A percentile compares a stretch with the other conserved stretches of the same genome.
Evolutionary conservation across 2,329 filamentous ascomycete species (phyloP).

Genomic region (Coniella vitis): DNA sequence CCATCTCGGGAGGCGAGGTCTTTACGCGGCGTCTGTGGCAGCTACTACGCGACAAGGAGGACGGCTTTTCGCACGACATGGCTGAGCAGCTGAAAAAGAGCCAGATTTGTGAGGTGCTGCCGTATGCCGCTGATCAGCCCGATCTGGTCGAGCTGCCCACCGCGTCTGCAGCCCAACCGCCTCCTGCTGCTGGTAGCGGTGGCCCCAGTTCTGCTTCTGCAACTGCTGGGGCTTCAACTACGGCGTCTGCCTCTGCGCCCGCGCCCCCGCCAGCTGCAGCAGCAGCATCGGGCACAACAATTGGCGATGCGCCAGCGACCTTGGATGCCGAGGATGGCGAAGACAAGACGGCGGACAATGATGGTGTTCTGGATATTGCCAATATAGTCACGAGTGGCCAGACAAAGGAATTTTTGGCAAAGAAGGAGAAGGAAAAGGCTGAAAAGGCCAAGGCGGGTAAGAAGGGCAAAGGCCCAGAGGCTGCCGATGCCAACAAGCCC

Average conservation of each 20-base stretch:
- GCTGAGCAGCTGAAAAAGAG: constrained; percentile 65
- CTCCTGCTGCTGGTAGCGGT: too few relatives aligned
- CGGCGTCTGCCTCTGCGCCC: constrained; percentile 20
- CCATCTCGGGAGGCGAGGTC: constrained; percentile 73
- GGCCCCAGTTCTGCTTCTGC: too few relatives aligned
- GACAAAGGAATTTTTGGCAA: constrained; percentile 74
- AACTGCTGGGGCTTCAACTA: constrained; percentile 16
- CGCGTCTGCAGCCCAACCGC: constrained; percentile 23
- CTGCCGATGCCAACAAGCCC: constrained; percentile 46
- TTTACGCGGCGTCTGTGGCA: constrained; percentile 70
- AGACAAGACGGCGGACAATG: constrained; percentile 42
- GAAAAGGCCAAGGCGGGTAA: constrained; percentile 58
- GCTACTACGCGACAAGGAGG: constrained; percentile 47
- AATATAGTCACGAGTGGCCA: constrained; percentile 76
- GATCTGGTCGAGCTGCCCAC: constrained; percentile 43
- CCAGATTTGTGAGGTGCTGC: constrained; percentile 58
- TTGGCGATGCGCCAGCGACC: constrained; percentile 27
- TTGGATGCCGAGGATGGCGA: constrained; percentile 30
- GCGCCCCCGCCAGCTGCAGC: constrained; percentile 22
- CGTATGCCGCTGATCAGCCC: constrained; percentile 41
- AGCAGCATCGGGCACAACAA: constrained; percentile 14
- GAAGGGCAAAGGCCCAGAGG: constrained; percentile 51
- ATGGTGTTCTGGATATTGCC: constrained; percentile 78
- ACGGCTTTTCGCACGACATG: constrained; percentile 58
- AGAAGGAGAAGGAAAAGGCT: constrained; percentile 73